Evolutionary conservation across 768 basidiomycete species (phyloP), one percentile per base, ranked within the genome.

Genomic region (Dentipellis fragilis): DNA sequence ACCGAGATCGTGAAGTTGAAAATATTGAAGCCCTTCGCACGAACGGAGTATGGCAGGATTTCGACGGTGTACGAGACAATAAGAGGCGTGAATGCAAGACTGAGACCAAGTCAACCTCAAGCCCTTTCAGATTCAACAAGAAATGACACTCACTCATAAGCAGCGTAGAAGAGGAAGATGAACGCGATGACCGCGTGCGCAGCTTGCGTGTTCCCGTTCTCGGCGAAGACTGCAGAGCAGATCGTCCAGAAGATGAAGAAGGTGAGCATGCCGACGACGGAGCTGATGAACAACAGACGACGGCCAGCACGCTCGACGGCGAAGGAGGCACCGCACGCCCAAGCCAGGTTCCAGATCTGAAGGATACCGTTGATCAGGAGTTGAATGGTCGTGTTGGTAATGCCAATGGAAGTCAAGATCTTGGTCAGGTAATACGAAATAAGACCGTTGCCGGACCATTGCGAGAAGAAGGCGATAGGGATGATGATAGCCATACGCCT

Each of bases 61-160:
- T 95, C 93, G 59, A 93, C 78, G 46, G 89, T 88, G 73, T 93
- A 93, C 0, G 85, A 80, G 55, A 92, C 84, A 61, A 91, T 85
- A 57, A 93, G 84, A 9, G 92, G 91, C 4, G 87, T 84, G 75
- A 90, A 92, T 12, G 89, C 89, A 46, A 93, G 65, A 65, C 79
- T 80, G 58, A n/a, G 50, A 29, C 17, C 12, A 46, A 39, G 45
- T 49, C 22, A 52, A 55, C 35, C 62, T 53, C 48, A 55, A 22
- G 37, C 35, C 14, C 22, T n/a, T 34, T 19, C 11, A 22, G 14
- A 6, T 47, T 10, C 21, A 19, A n/a, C 22, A 36, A 23, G 45
- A 40, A 21, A 22, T n/a, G 11, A 17, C 14, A 72, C 80, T 60
- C 64, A 81, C 79, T 91, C 87, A 65, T 90, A 92, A 51, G 79